Percentiles rank a stretch among this genome's conserved stretches.
Conservation (phyloP, 2,329 filamentous ascomycete genomes). For the Curvularia spicifera region DNA sequence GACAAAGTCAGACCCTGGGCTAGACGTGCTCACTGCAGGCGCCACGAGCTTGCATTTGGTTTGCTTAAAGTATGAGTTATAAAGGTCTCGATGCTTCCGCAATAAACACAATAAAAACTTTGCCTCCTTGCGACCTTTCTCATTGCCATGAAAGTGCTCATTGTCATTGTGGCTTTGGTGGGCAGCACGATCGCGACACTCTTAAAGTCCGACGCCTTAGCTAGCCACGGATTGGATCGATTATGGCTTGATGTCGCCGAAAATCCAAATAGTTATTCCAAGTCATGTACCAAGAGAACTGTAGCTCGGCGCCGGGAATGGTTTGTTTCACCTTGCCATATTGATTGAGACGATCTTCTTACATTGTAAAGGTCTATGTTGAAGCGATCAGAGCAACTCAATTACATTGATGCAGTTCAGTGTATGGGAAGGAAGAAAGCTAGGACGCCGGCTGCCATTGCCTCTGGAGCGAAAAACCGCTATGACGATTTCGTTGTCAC, state of each 20-base stretch:
- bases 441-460: conserved; percentile 21
- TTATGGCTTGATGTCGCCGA: neutral
- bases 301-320: neutral
- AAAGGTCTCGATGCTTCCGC: neutral
- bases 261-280: neutral
- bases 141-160: neutral
- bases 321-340: neutral
- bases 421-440: neutral
- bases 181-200: neutral
- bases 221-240: neutral
- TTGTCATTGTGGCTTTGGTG: neutral
- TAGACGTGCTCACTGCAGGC: neutral
- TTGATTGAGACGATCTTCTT: neutral
- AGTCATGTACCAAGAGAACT: neutral
- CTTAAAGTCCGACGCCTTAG: neutral
- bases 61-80: neutral
- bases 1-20: neutral
- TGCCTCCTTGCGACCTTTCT: neutral
- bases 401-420: neutral
- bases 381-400: neutral
- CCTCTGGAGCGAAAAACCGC: conserved; percentile 37
- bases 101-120: neutral
- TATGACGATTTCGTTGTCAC: conserved; percentile 44
- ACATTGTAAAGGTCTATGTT: neutral
- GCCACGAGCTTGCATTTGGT: neutral